Base-by-base conservation (phyloP, 2,329 filamentous ascomycete genomes). In the Pyrenophora graminea region DNA sequence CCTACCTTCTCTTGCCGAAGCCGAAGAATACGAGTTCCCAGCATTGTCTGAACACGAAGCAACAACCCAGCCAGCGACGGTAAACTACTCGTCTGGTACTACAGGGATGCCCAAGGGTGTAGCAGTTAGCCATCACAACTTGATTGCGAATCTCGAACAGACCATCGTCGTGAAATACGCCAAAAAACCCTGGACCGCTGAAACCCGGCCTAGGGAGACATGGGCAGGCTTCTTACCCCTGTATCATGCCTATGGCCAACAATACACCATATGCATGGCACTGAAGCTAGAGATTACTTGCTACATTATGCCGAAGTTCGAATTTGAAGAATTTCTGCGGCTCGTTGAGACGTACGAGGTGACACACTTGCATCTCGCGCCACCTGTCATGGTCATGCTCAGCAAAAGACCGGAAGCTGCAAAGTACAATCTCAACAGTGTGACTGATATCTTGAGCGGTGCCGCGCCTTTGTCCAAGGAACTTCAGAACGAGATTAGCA, bases 71-170 rank as follows among this genome's bases (percentile, higher is more conserved):
- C 66, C 71, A 30, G 74, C 74, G 23, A 79, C 77, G 4, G 77
- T 82, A 58, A 81, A 81, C 59, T 81, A 79, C 66, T 79, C 75
- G 21, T 80, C 77, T 6, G 79, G 80, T 1, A 82, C 80, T 0
- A 82, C 79, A 0, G 80, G 80, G 2, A 64, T 81, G 5, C 79
- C 80, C 5, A 82, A 82, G 59, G 79, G 79, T 17, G 79, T 82
- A 3, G 76, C 75, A 57, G 73, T 81, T 23, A 77, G 76, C 21
- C 79, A 82, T 55, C 66, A 74, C 51, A 81, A 81, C 53, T 66
- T 82, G 23, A 72, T 80, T 27, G 74, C 80, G 33, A 82, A 82
- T 51, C 72, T 78, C 3, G 75, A 77, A 46, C 81, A 84, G 62
- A 77, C 74, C 3, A 77, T 79, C 38, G 77, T 75, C 64, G 76